phyloP scores from a whole-genome alignment of 75 land plant species.

The Pinus tabuliformis region DNA sequence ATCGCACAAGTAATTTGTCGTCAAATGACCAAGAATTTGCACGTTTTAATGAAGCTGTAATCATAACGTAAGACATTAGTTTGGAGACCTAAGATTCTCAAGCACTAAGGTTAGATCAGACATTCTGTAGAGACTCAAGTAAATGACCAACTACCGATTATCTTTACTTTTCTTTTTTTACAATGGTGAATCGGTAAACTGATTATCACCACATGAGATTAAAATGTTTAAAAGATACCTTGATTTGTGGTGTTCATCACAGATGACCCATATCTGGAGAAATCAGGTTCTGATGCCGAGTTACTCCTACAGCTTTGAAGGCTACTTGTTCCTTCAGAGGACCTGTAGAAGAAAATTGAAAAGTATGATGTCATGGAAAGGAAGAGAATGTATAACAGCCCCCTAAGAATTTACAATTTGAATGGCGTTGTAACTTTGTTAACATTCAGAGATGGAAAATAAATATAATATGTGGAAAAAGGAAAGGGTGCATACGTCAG shows the following conservation, averaged over 20 bases:
- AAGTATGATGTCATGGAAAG: constrained; percentile 1
- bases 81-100: background rate
- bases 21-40: constrained; percentile 74
- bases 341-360: constrained; percentile 26
- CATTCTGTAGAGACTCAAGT: no score
- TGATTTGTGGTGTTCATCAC: constrained; percentile 8
- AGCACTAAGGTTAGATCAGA: background rate
- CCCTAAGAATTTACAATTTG: background rate
- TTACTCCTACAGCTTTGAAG: constrained; percentile 40
- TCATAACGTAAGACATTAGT: background rate
- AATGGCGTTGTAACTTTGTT: background rate
- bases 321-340: constrained; percentile 19
- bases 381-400: background rate
- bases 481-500: constrained; percentile 25
- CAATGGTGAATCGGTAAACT: no score
- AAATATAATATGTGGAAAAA: background rate
- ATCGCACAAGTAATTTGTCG: constrained; percentile 60
- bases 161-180: no score
- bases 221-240: constrained; percentile 1
- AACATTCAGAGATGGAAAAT: background rate
- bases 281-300: constrained; percentile 52
- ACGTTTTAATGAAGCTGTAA: constrained; percentile 40
- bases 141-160: background rate
- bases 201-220: background rate
- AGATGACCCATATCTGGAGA: constrained; percentile 35